These are phyloP conservation scores for Penicillium corylophilum DNA, from an alignment of 2,329 filamentous ascomycete genomes.

Conservation along the genomic window DNA sequence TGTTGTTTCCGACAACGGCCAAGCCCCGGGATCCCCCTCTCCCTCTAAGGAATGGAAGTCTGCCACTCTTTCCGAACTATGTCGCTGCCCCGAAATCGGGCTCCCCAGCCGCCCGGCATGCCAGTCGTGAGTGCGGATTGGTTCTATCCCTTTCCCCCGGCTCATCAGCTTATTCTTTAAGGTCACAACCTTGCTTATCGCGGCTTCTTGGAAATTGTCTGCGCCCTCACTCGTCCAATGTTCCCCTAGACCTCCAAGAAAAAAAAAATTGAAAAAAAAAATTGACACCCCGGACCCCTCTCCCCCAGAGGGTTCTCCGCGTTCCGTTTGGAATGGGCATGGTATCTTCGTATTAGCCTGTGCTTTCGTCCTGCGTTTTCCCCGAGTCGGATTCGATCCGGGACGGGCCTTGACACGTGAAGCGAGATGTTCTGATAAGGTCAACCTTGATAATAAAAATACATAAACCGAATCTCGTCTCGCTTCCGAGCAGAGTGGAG, in stretches of 20 bases:
- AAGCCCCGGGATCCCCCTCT: constrained; percentile 25
- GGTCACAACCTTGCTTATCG: constrained; percentile 30
- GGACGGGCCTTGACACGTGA: constrained; percentile 12
- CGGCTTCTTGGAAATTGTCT: constrained; percentile 11
- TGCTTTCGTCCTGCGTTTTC: not conserved
- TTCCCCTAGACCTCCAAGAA: constrained; percentile 2
- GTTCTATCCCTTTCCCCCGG: constrained; percentile 14
- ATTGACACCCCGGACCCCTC: not conserved
- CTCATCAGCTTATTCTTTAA: constrained; percentile 23
- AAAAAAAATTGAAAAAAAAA: too few relatives aligned
- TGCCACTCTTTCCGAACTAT: not conserved
- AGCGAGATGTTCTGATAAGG: constrained; percentile 13
- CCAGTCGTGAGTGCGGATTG: constrained; percentile 18
- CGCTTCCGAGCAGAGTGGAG: not conserved
- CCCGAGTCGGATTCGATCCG: constrained; percentile 2
- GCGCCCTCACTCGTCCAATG: constrained; percentile 7
- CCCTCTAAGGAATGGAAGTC: constrained; percentile 5
- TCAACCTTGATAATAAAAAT: constrained; percentile 18
- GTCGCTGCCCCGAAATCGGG: constrained; percentile 31
- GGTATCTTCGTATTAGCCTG: not conserved
- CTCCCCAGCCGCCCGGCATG: constrained; percentile 18
- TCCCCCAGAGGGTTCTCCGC: not conserved
- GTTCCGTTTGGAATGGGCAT: not conserved
- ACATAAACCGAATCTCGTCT: constrained; percentile 12
- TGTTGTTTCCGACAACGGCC: constrained; percentile 32